phyloP scores from a whole-genome alignment of 768 basidiomycete genomes.

The Termitomyces sp. region DNA sequence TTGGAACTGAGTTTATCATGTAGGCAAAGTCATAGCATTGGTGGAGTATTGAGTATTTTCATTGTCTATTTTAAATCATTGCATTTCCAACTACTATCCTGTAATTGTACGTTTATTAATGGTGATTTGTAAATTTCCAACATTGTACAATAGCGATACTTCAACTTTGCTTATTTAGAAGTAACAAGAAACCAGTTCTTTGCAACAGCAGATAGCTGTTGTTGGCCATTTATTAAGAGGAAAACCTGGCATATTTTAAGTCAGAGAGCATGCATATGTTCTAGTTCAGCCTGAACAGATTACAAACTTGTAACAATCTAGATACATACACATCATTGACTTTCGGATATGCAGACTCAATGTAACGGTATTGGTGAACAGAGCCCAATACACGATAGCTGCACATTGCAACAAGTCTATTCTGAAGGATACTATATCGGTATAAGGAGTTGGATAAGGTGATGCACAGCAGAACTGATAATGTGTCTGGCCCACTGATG shows the following conservation, averaged over 20 bases:
- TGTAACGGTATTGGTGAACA: not conserved
- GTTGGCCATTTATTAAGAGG: too few relatives aligned
- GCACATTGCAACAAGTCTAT: too few relatives aligned
- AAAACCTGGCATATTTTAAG: too few relatives aligned
- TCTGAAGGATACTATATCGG: too few relatives aligned
- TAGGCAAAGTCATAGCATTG: conserved; percentile 37
- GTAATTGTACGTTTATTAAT: not conserved
- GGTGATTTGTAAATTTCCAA: not conserved
- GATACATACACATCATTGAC: not conserved
- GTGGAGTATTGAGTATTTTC: conserved; percentile 26
- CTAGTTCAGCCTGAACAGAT: too few relatives aligned
- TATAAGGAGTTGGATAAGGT: too few relatives aligned
- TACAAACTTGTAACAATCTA: too few relatives aligned
- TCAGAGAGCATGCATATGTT: too few relatives aligned
- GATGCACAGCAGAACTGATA: too few relatives aligned
- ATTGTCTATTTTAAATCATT: not conserved
- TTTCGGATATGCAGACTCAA: not conserved
- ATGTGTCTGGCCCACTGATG: too few relatives aligned
- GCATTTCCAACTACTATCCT: not conserved
- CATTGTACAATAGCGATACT: too few relatives aligned
- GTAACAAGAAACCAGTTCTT: not conserved
- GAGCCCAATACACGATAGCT: too few relatives aligned
- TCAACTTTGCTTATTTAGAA: not conserved
- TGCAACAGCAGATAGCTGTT: not conserved
- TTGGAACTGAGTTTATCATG: not conserved